A percentile compares a stretch with the other conserved stretches of the same genome.
Conservation (phyloP, 352 stramenopile species). For the Phytopythium boreale region DNA sequence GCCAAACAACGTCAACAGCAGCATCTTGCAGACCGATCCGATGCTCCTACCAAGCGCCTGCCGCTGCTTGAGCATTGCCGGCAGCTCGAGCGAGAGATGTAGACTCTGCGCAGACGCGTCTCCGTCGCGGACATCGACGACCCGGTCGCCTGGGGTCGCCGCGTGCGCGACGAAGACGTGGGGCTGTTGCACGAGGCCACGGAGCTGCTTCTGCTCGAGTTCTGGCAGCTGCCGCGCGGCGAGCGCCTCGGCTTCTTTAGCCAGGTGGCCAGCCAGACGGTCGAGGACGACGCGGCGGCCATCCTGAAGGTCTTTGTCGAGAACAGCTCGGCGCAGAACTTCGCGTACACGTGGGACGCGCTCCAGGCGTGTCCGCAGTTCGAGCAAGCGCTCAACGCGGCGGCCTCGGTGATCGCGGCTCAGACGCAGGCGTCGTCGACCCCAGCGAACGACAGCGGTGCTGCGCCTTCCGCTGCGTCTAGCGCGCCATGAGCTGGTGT, state of each 20-base stretch:
- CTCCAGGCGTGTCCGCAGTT: constrained; percentile 49
- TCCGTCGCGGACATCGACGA: constrained; percentile 17
- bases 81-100: constrained; percentile 55
- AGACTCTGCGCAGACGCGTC: constrained; percentile 33
- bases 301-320: constrained; percentile 49
- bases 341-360: constrained; percentile 47
- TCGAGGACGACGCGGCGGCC: constrained; percentile 38
- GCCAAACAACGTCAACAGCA: neutral
- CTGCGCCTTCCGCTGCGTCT: neutral
- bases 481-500: neutral
- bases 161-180: constrained; percentile 28
- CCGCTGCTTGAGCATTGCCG: constrained; percentile 67
- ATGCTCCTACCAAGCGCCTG: constrained; percentile 11
- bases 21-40: neutral
- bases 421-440: neutral
- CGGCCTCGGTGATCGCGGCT: neutral
- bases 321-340: constrained; percentile 38
- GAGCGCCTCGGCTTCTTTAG: constrained; percentile 68
- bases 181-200: constrained; percentile 59
- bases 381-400: constrained; percentile 29
- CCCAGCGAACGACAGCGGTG: neutral
- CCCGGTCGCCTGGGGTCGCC: neutral
- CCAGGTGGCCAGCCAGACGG: constrained; percentile 62
- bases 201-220: constrained; percentile 57
- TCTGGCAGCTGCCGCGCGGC: constrained; percentile 54